Conservation (phyloP, 2,329 filamentous ascomycete genomes). For the Septoria petroselini region DNA sequence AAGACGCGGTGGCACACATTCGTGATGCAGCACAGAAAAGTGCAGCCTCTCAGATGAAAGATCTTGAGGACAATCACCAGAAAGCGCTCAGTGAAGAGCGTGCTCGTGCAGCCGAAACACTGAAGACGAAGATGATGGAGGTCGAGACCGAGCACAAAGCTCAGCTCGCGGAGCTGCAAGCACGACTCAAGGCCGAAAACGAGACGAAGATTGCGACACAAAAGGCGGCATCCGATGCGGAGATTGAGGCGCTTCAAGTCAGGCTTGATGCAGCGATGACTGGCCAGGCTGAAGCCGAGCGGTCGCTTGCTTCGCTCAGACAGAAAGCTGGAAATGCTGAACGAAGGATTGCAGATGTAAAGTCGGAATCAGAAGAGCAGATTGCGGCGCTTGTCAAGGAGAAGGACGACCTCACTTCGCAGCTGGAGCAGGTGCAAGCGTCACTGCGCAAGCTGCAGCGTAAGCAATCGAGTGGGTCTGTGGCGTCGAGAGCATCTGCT, state of each 20-base stretch:
- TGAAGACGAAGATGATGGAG: slow-evolving; percentile 19
- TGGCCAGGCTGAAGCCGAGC: slow-evolving; percentile 30
- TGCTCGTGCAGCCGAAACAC: slow-evolving; percentile 14
- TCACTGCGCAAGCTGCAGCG: slow-evolving; percentile 22
- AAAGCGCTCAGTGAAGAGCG: slow-evolving; percentile 11
- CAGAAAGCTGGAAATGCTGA: slow-evolving; percentile 25
- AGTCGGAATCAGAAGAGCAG: slow-evolving; percentile 18
- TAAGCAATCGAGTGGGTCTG: slow-evolving; percentile 12
- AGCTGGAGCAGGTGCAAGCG: slow-evolving; percentile 21
- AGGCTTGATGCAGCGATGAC: slow-evolving; percentile 30
- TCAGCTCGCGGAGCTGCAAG: slow-evolving; percentile 18
- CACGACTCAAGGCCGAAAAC: slow-evolving; percentile 18
- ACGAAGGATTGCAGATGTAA: slow-evolving; percentile 23
- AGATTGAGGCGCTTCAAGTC: slow-evolving; percentile 27
- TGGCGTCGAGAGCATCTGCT: slow-evolving; percentile 14
- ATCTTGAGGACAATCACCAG: slow-evolving; percentile 22
- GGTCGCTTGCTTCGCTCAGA: slow-evolving; percentile 23
- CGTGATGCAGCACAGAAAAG: slow-evolving; percentile 25
- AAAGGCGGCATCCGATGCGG: slow-evolving; percentile 18
- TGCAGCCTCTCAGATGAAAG: slow-evolving; percentile 21
- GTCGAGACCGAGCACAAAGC: slow-evolving; percentile 18
- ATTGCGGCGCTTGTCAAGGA: slow-evolving; percentile 20
- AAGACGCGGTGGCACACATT: slow-evolving; percentile 28
- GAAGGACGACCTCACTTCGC: slow-evolving; percentile 23
- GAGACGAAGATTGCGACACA: slow-evolving; percentile 12